These are phyloP conservation scores for Chenopodium berlandieri DNA, from an alignment of 148 eudicot genomes.

Conservation along the genomic window DNA sequence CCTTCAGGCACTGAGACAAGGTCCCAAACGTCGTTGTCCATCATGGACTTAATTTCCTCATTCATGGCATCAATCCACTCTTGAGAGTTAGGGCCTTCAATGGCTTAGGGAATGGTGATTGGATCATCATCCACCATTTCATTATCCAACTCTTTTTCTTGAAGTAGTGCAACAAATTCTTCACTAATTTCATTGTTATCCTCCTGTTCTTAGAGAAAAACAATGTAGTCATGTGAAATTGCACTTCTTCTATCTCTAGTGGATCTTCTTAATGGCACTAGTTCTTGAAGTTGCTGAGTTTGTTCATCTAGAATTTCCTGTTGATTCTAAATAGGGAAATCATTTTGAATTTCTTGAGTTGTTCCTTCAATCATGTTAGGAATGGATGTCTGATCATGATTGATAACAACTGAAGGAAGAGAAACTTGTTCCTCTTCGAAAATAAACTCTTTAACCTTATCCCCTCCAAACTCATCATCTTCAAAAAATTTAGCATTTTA, in stretches of 20 bases:
- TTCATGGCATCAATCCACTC: no score
- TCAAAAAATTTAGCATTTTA: background rate
- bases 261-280: background rate
- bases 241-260: background rate
- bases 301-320: background rate
- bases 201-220: no score
- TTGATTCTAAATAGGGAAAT: background rate
- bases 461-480: background rate
- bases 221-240: no score
- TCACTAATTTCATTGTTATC: background rate
- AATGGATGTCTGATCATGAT: background rate
- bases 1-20: no score
- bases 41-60: no score
- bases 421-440: background rate
- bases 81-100: no score
- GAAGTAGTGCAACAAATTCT: background rate
- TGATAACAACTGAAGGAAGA: background rate
- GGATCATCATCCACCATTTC: background rate
- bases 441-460: background rate
- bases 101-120: no score
- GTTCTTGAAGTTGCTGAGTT: background rate
- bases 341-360: background rate
- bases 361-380: background rate
- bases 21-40: no score
- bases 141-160: background rate